A percentile compares a stretch with the other conserved stretches of the same genome.
Evolutionary conservation across 1,284 basidiomycete species (phyloP).

Genomic region (Ustilago esculenta): DNA sequence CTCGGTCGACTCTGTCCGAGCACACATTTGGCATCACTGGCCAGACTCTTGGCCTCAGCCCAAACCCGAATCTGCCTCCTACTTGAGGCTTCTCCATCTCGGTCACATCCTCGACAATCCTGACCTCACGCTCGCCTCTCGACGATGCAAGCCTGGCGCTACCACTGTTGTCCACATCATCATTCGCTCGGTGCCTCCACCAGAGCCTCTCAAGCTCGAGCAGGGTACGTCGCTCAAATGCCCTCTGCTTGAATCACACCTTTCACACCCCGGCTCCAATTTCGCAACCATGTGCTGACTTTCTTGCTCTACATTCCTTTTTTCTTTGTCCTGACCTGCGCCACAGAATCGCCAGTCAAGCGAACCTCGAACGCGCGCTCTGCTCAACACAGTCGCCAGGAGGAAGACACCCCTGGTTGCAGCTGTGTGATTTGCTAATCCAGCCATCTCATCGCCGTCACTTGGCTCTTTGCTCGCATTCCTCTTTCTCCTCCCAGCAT

Average conservation of each 20-base stretch:
- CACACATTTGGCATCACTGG: constrained; percentile 34
- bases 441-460: too few species aligned
- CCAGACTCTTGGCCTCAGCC: constrained; percentile 39
- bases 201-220: constrained; percentile 29
- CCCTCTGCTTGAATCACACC: too few species aligned
- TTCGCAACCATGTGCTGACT: neutral
- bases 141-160: constrained; percentile 29
- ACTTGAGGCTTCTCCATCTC: constrained; percentile 34
- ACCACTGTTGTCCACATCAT: constrained; percentile 41
- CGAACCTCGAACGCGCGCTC: neutral
- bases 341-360: constrained; percentile 16
- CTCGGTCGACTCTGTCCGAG: constrained; percentile 16
- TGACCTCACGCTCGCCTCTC: constrained; percentile 22
- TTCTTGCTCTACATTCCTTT: neutral
- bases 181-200: constrained; percentile 23
- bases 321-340: neutral
- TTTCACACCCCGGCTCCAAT: too few species aligned
- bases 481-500: too few species aligned
- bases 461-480: too few species aligned
- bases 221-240: constrained; percentile 19
- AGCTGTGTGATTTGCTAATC: constrained; percentile 43
- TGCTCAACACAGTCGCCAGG: constrained; percentile 1
- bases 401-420: constrained; percentile 31
- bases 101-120: constrained; percentile 42
- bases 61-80: constrained; percentile 26